Evolutionary conservation across 1,139 yeast species (phyloP), one percentile per base, ranked within the genome.

Genomic region (Saccharomyces hybrid): DNA sequence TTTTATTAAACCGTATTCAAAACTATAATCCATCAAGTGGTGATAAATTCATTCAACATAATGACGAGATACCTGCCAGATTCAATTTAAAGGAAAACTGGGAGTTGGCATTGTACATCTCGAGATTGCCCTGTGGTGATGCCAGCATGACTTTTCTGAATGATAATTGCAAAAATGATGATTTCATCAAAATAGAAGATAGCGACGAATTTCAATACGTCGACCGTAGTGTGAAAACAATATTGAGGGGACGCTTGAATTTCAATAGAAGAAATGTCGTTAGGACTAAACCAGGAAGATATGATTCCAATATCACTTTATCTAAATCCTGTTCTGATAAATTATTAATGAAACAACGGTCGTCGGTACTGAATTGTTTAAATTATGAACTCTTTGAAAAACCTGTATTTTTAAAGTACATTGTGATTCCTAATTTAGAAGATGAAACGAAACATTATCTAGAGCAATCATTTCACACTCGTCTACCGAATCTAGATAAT

Each of bases 121-220:
- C 95, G 5, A 95, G 88, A 59, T 78, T 88, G 0, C 98, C 98
- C 0, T 91, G 99, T 73, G 99, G 99, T 0, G 98, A 91, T 67
- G 84, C 89, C 0, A 86, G 95, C 7, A 79, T 89, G 82, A 77
- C 75, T 29, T 57, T 67, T 4, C 56, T 75, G 3, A 63, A 66
- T 19, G 69, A 67, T 42, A 66, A 61, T 2, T 52, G 56, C 2
- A 57, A 61, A 2, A 53, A 64, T 4, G 65, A 61, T 16, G 59
- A 62, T 26, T 58, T 54, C 1, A 60, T 69, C 1, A 69, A 75
- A 71, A 60, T 59, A 2, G 47, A 54, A 1, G 65, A 62, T 8
- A 61, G 67, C 14, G 63, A 63, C 25, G 50, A 62, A 49, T 68
- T 38, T 1, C 73, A 68, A 41, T 69, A 65, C 53, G 67, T 72